Base-by-base conservation (phyloP, 2,329 filamentous ascomycete genomes). In the Penicillium sp. region DNA sequence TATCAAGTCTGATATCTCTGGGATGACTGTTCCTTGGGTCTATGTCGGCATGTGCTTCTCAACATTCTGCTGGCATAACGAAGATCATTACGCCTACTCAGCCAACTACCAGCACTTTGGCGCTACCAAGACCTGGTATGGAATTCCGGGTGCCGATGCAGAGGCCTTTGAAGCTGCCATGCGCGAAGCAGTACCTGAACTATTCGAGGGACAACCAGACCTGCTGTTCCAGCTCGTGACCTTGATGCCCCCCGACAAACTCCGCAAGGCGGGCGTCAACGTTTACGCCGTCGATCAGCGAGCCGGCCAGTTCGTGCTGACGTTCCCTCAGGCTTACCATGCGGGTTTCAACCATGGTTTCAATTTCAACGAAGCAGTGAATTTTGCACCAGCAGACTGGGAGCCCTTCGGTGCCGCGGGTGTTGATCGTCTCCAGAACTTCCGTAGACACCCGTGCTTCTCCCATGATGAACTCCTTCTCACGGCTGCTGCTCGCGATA, bases 1-100 rank as follows among this genome's bases (percentile, higher is more conserved):
- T 65, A 97, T 99, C 79, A 97, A 97, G 72, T 91, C 93, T 0
- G 94, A 99, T 68, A 95, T 99, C 49, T 97, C 94, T 2, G 94
- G 94, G 36, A 99, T 99, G 94, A 99, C 94, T 0, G 93, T 99
- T 7, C 94, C 94, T 0, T 99, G 94, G 94, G 86, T 99, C 3
- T 99, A 99, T 69, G 94, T 99, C 4, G 94, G 94, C 57, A 99
- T 99, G 94, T 95, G 96, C 38, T 99, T 99, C 71, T 99, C 94
- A 0, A 97, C 94, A 0, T 99, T 99, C 69, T 99, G 94, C 74
- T 99, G 94, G 94, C 94, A 99, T 72, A 97, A 96, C 60, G 94
- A 99, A 68, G 94, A 99, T 67, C 94, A 99, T 69, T 97, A 96
- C 70, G 88, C 94, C 2, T 99, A 97, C 70, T 99, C 94, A 0